Base-by-base conservation (phyloP, 768 basidiomycete genomes). In the Rhizopogon salebrosus region DNA sequence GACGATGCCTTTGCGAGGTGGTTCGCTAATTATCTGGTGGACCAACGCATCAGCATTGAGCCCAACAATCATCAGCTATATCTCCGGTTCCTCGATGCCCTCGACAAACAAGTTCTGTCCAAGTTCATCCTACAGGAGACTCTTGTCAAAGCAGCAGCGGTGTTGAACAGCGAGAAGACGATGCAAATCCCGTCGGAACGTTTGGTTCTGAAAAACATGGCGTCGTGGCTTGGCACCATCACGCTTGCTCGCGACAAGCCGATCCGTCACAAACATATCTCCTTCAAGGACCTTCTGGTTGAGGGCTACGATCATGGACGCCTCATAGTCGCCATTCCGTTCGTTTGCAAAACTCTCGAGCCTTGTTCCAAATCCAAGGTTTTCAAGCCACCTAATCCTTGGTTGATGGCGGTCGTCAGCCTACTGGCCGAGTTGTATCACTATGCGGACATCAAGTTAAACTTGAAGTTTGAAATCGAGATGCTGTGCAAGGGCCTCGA, bases 401-500 rank as follows among this genome's bases (percentile, higher is more conserved):
- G 97, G 97, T 72, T 99, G 46, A 95, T 98, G 88, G 95, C 90
- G 0, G 90, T 99, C 57, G 77, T 98, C 61, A 84, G 88, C 58
- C 77, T 98, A 39, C 80, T 98, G 41, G 90, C 85, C 40, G 97
- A 99, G 67, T 80, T 99, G n/a, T 98, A 99, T 69, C 91, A 95
- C 66, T 95, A 87, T 62, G 95, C 93, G 4, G 95, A 98, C 60
- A 78, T 98, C 56, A 95, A 95, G 71, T 76, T 98, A 51, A 97
- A 98, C 65, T 80, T 94, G 66, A 98, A 98, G 70, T 99, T 99
- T 64, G 97, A 98, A 71, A 98, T 99, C 51, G 97, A 99, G 70
- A 86, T 98, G 36, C 74, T 98, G 18, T 98, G 95, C 79, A 95
- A 93, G 68, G 82, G 83, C 29, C 82, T 99, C 29, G 85, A 92